Conservation (phyloP, 2,329 filamentous ascomycete genomes). For the Beauveria asiatica region DNA sequence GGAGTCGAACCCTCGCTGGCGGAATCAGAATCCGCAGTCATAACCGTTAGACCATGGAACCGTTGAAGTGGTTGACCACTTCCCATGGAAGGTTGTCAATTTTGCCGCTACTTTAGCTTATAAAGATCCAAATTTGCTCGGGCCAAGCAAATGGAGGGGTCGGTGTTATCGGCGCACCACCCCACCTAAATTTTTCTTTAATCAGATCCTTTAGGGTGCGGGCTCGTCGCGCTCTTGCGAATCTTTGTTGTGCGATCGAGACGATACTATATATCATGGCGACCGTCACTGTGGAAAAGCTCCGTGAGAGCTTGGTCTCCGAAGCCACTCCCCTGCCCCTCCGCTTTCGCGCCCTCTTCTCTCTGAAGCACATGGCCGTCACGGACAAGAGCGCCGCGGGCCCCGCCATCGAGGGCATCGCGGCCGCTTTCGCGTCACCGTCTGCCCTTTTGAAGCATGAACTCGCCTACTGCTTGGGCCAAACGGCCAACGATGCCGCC, state of each 20-base stretch:
- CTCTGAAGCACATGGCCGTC: conserved; percentile 84
- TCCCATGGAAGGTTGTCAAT: conserved; percentile 16
- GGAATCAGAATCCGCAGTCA: conserved; percentile 31
- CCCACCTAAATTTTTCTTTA: conserved; percentile 15
- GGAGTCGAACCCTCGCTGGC: conserved; percentile 31
- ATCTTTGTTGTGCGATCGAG: conserved; percentile 7
- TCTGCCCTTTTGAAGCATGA: conserved; percentile 94
- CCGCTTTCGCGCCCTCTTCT: conserved; percentile 95
- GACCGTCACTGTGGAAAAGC: conserved; percentile 44
- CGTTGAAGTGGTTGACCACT: conserved; percentile 19
- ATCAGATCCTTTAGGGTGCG: conserved; percentile 7
- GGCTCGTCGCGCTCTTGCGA: conserved; percentile 1
- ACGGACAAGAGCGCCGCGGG: conserved; percentile 51
- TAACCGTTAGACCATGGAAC: conserved; percentile 30
- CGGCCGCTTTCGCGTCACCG: conserved; percentile 72
- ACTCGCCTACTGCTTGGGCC: conserved; percentile 91
- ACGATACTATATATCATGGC: conserved; percentile 15
- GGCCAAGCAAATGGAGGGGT: conserved; percentile 7
- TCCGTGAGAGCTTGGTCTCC: conserved; percentile 69
- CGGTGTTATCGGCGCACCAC: conserved; percentile 15
- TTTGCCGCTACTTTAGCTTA: not conserved
- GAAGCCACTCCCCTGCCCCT: conserved; percentile 76
- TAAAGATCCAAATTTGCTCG: not conserved
- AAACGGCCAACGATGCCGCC: conserved; percentile 71
- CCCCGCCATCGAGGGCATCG: conserved; percentile 68